phyloP scores from a whole-genome alignment of 768 basidiomycete genomes.

The Tulasnella calospora region DNA sequence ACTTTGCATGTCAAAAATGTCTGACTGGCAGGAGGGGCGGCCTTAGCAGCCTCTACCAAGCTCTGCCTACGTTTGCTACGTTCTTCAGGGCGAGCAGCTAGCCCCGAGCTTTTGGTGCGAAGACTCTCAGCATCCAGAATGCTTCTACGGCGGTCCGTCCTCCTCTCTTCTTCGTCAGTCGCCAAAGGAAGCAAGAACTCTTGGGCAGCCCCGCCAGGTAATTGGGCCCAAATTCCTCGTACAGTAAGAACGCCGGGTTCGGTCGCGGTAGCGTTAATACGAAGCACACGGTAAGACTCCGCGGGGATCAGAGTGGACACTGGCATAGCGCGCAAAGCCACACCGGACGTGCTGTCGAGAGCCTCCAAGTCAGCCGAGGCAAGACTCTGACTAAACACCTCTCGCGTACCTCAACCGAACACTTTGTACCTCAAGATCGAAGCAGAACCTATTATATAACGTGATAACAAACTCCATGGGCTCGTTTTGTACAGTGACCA shows the following conservation, averaged over 20 bases:
- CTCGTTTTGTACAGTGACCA: conserved; percentile 77
- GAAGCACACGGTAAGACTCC: conserved; percentile 64
- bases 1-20: conserved; percentile 74
- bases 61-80: conserved; percentile 19
- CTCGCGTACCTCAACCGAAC: conserved; percentile 68
- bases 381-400: background rate
- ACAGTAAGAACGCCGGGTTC: conserved; percentile 63
- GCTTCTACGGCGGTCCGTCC: conserved; percentile 44
- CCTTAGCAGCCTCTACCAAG: background rate
- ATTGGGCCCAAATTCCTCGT: conserved; percentile 73
- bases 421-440: conserved; percentile 82
- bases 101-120: conserved; percentile 67
- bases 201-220: conserved; percentile 61
- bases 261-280: conserved; percentile 61
- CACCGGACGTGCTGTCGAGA: conserved; percentile 68
- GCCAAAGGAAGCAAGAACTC: conserved; percentile 74
- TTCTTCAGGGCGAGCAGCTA: conserved; percentile 54
- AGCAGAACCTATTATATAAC: conserved; percentile 86
- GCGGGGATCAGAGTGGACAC: conserved; percentile 66
- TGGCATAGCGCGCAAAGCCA: conserved; percentile 61
- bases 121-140: conserved; percentile 59
- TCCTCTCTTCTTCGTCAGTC: conserved; percentile 65
- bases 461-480: conserved; percentile 73
- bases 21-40: conserved; percentile 1
- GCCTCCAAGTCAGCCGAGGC: background rate